These are phyloP conservation scores for Eucalyptus urophylla DNA, from an alignment of 345 rosid species.

Conservation along the genomic window DNA sequence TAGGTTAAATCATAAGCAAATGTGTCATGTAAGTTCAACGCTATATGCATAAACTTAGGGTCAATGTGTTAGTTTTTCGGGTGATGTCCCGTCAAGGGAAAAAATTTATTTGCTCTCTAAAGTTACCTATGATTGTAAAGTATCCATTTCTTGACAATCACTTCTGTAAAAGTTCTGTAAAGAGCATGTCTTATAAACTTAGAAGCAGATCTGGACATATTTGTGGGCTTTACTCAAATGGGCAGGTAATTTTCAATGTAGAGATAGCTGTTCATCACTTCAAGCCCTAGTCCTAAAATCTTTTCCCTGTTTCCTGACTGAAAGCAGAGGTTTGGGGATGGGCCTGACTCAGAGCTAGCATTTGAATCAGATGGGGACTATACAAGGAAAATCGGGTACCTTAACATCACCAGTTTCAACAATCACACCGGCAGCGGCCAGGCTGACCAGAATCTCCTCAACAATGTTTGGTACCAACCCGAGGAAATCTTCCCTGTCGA, in stretches of 20 bases:
- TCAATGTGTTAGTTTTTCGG: background rate
- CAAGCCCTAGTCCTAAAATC: background rate
- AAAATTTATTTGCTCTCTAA: background rate
- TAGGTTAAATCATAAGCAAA: background rate
- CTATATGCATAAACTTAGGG: background rate
- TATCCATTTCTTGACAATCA: background rate
- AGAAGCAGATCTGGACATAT: background rate
- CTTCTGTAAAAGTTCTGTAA: background rate
- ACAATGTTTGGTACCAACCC: slow-evolving; percentile 65
- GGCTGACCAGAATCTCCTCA: slow-evolving; percentile 28
- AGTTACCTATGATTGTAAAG: background rate
- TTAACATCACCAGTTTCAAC: slow-evolving; percentile 22
- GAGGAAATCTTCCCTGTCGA: slow-evolving; percentile 59
- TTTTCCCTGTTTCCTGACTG: background rate
- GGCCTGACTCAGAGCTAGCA: slow-evolving; percentile 32
- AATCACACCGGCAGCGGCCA: background rate
- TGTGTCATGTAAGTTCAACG: background rate
- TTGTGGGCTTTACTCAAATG: background rate
- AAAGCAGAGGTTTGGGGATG: slow-evolving; percentile 47
- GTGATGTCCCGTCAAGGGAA: background rate
- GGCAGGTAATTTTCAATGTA: background rate
- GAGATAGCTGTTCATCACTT: background rate
- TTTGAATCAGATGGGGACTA: slow-evolving; percentile 61
- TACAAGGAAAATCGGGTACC: slow-evolving; percentile 48
- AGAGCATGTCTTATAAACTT: background rate